Evolutionary conservation across 2,329 filamentous ascomycete species (phyloP), one percentile per base, ranked within the genome.

Genomic region (Didymella segeticola): DNA sequence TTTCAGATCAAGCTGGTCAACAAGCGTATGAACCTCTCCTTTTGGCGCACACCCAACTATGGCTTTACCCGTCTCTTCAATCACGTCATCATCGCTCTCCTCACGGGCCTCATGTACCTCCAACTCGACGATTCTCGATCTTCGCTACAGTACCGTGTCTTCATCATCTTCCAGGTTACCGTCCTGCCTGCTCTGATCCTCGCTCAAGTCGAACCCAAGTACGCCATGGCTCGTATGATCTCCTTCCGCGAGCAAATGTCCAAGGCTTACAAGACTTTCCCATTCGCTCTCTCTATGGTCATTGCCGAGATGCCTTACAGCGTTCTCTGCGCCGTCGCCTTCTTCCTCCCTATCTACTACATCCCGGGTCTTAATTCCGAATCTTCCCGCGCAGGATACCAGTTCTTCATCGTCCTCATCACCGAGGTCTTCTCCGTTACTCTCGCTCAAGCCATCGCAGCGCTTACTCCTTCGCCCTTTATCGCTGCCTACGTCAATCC

Each of bases 21-120:
- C 62, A 80, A 78, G 53, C 86, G 93, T 52, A 91, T 88, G 60
- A 89, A 91, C 72, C 79, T 91, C 3, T 83, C 89, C 0, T 93
- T 90, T 79, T 96, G 90, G 90, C 83, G 92, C 34, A 90, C 89
- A 2, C 90, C 90, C 29, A 92, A 96, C 77, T 96, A 96, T 72
- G 87, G 91, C 46, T 95, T 96, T 74, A 96, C 91, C 0, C 85
- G 91, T 15, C 79, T 96, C 15, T 96, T 93, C 80, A 93, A 89
- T 69, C 91, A 96, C 71, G 79, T 93, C 55, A 84, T 86, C 56
- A 89, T 96, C 60, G 88, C 89, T 1, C 69, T 96, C 12, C 78
- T 96, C 49, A 91, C 89, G 0, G 92, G 92, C 63, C 81, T 96
- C 11, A 88, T 88, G 27, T 96, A 89, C 73, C 79, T 96, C 41